Evolutionary conservation across 73 alveolate species (phyloP), one percentile per base, ranked within the genome.

Genomic region (Blepharisma japonicum): DNA sequence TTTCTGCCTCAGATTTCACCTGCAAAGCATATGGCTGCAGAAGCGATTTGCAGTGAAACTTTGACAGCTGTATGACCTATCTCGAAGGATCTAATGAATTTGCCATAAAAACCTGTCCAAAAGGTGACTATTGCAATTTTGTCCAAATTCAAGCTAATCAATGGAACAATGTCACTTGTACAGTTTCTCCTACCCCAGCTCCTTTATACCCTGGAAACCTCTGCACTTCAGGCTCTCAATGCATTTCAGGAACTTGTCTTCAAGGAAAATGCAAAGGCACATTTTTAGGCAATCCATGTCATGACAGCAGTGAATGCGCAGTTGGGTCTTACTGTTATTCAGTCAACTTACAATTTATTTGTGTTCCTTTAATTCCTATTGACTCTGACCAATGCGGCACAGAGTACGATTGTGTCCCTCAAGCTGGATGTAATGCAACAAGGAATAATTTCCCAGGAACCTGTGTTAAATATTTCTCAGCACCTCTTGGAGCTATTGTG

Each of bases 81-180:
- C 18, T 39, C 11, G 74, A 61, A 25, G 47, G 18, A 2, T 8
- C 18, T 11, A 61, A 61, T 48, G 14, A n/a, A 61, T 61, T 14
- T 25, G 74, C 38, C 18, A 61, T 61, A 8, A 14, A 61, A 14
- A n/a, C 74, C 5, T 61, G 74, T 25, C 23, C 67, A 14, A 14
- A n/a, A 61, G 18, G 18, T n/a, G 47, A n/a, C 2, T 61, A 14
- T 25, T 61, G 74, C 74, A 39, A 61, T 5, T 14, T 61, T 39
- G 23, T 39, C 18, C 38, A 18, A 61, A 14, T 39, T 5, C 47
- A 61, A 61, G 74, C 48, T 1, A 61, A 61, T 39, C 14, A 61
- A 61, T 61, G 74, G 74, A 14, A n/a, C 11, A 61, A 61, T 25
- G 74, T 61, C 18, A 61, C 74, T 61, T 61, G 74, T 25, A n/a